Evolutionary conservation across 1,284 basidiomycete genomes (phyloP), one percentile per base, ranked within the genome.

Genomic region (Singerocomus inundabilis): DNA sequence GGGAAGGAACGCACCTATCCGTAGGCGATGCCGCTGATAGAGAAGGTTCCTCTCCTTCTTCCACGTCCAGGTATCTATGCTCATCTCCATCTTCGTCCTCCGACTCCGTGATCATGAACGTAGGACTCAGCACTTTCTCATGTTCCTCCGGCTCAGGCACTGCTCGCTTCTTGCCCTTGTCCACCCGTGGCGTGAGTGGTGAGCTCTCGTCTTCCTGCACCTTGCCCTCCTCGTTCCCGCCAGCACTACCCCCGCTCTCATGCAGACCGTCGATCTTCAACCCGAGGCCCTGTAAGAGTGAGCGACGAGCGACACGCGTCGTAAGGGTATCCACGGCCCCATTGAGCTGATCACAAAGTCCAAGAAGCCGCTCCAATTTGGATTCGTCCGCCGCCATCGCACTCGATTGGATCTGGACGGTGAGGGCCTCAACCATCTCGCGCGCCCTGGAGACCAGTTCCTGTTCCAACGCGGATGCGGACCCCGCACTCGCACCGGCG

Each of bases 161-260:
- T 6, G 87, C 85, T 47, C 76, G 77, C 16, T 74, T 80, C 63
- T 90, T 90, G 49, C 87, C 88, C 64, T 90, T 91, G 67, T 90
- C 85, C 12, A 84, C 63, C 35, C 76, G 76, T 0, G 85, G 85
- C 11, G 84, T 87, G 28, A 75, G 70, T 10, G 75, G 78, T 13
- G 67, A 67, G 11, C 70, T 66, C 2, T 74, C 70, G n/a, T 60
- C 64, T 48, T 60, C 59, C 5, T 31, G 44, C 11, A 4, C 21
- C 18, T 1, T 21, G 13, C n/a, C 25, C 42, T 28, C 49, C 49
- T 43, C 39, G 2, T 42, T 29, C 28, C 10, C 45, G 13, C 30
- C 46, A n/a, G 11, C 16, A 0, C 5, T 16, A 1, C 15, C 56
- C 30, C 60, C 38, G 6, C 25, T 5, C 26, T 21, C 46, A 12